Conservation (phyloP, 208 protist genomes). For the Porcisia hertigi region DNA sequence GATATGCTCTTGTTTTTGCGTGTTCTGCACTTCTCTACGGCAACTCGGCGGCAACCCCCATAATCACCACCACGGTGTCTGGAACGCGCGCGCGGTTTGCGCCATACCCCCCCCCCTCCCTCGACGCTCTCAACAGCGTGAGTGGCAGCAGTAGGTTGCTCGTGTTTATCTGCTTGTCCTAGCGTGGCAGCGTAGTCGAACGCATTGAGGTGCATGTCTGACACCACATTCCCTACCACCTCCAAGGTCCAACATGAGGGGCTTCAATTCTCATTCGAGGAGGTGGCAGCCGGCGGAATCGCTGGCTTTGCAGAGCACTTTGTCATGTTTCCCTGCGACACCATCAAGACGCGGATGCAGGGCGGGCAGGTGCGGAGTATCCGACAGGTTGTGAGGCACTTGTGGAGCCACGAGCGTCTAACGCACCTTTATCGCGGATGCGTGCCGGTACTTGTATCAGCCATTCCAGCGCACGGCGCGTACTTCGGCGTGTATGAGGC, state of each 20-base stretch:
- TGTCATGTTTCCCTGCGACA: constrained; percentile 95
- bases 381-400: constrained; percentile 26
- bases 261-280: constrained; percentile 44
- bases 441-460: constrained; percentile 76
- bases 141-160: neutral
- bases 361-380: constrained; percentile 41
- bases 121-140: neutral
- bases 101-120: neutral
- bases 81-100: neutral
- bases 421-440: constrained; percentile 84
- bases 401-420: constrained; percentile 58
- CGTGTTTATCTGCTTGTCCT: neutral
- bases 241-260: constrained; percentile 20
- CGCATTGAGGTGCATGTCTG: constrained; percentile 13
- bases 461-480: constrained; percentile 90
- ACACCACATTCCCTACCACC: constrained; percentile 8
- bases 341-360: constrained; percentile 92
- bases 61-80: neutral
- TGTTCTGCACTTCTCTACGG: neutral
- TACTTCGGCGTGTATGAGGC: constrained; percentile 94
- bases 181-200: constrained; percentile 4
- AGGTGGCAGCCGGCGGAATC: constrained; percentile 75
- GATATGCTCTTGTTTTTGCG: neutral
- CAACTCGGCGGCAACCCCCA: neutral
- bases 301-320: constrained; percentile 93